Percentiles rank a stretch among this genome's conserved stretches.
phyloP scores from a whole-genome alignment of 192 early-diverging fungal species.

The Cladochytrium replicatum region DNA sequence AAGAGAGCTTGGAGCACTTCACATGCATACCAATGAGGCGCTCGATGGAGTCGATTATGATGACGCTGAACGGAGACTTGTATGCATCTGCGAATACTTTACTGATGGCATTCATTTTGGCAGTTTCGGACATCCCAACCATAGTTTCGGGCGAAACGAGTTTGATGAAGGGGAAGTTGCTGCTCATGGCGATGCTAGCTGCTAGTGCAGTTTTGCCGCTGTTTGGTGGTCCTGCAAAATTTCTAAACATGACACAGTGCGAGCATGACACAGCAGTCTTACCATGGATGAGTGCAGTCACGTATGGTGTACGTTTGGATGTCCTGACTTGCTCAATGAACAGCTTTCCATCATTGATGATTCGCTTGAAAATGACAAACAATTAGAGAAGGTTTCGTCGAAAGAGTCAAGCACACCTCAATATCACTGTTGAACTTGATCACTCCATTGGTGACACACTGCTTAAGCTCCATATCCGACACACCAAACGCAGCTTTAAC shows the following conservation, averaged over 20 bases:
- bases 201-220: slow-evolving; percentile 94
- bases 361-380: slow-evolving; percentile 26
- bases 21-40: slow-evolving; percentile 69
- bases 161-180: slow-evolving; percentile 94
- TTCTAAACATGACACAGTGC: neutral
- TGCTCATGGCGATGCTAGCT: slow-evolving; percentile 82
- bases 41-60: slow-evolving; percentile 93
- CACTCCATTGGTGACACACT: slow-evolving; percentile 74
- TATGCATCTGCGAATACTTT: slow-evolving; percentile 95
- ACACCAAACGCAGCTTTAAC: slow-evolving; percentile 92
- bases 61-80: slow-evolving; percentile 88
- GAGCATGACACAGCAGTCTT: neutral
- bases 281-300: slow-evolving; percentile 83
- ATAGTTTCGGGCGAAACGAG: slow-evolving; percentile 92
- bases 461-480: slow-evolving; percentile 78
- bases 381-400: slow-evolving; percentile 45
- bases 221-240: slow-evolving; percentile 50
- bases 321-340: slow-evolving; percentile 61
- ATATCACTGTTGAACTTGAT: slow-evolving; percentile 64
- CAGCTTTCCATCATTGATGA: slow-evolving; percentile 41
- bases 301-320: slow-evolving; percentile 74
- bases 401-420: slow-evolving; percentile 47
- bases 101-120: slow-evolving; percentile 78
- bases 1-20: too few relatives aligned
- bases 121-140: slow-evolving; percentile 79